Conservation (phyloP, 139 green algal species). For the Auxenochlorella pyrenoidosa region DNA sequence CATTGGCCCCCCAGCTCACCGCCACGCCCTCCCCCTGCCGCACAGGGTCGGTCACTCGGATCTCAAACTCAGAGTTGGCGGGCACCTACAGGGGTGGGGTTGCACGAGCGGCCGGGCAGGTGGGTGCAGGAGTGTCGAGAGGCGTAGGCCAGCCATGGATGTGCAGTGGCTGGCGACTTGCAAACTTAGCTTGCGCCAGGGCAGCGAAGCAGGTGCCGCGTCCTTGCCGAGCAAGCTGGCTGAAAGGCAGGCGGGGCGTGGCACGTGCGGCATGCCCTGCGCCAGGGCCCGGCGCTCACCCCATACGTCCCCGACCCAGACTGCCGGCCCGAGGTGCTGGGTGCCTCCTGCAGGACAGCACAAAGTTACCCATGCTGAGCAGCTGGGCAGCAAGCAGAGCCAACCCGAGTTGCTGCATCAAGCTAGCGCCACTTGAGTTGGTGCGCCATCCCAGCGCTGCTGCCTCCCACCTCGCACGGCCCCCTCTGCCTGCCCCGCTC, state of each 20-base stretch:
- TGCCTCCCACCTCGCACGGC: no score
- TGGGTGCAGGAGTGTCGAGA: not conserved
- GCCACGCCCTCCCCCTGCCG: constrained; percentile 92
- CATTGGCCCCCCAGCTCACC: constrained; percentile 17
- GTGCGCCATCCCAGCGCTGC: no score
- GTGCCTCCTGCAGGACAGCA: constrained; percentile 1
- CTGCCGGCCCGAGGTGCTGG: constrained; percentile 4
- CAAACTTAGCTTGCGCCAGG: no score
- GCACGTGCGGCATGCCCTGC: not conserved
- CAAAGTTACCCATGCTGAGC: no score
- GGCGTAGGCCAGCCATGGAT: not conserved
- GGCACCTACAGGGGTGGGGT: constrained; percentile 11
- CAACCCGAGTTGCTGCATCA: no score
- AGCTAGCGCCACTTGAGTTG: no score
- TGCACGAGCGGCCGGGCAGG: not conserved
- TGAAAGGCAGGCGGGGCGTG: no score
- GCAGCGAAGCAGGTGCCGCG: no score
- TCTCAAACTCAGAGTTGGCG: constrained; percentile 59
- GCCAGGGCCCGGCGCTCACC: not conserved
- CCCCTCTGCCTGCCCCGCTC: not conserved
- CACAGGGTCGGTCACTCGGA: constrained; percentile 86
- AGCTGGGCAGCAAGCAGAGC: no score
- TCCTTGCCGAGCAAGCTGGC: not conserved
- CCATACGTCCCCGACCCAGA: constrained; percentile 10
- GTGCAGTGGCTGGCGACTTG: not conserved